Evolutionary conservation across 2,329 filamentous ascomycete genomes (phyloP).

Genomic region (Fusarium buharicum): DNA sequence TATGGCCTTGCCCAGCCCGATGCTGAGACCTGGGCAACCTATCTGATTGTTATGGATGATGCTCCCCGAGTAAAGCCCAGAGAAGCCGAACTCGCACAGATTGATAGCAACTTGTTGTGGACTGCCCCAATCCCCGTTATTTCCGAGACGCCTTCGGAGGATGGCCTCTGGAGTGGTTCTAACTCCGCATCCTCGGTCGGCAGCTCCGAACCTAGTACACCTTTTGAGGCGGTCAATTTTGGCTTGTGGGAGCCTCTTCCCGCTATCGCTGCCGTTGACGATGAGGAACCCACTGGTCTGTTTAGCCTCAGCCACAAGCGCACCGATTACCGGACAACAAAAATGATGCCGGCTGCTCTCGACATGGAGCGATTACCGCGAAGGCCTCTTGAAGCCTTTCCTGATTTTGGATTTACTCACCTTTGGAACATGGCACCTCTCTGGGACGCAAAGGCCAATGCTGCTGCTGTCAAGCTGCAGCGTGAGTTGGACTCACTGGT

Average conservation of each 20-base stretch:
- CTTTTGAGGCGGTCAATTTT: conserved; percentile 30
- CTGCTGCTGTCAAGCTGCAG: conserved; percentile 28
- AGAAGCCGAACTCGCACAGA: conserved; percentile 32
- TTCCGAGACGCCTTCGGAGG: conserved; percentile 25
- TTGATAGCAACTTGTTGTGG: conserved; percentile 42
- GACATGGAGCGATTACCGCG: conserved; percentile 38
- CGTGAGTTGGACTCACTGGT: conserved; percentile 38
- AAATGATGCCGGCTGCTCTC: conserved; percentile 38
- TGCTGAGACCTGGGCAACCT: conserved; percentile 41
- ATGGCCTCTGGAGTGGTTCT: conserved; percentile 39
- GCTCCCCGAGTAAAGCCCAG: conserved; percentile 42
- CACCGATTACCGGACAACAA: conserved; percentile 41
- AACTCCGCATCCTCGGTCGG: conserved; percentile 27
- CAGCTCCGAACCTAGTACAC: conserved; percentile 23
- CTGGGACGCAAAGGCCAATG: conserved; percentile 40
- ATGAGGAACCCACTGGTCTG: conserved; percentile 39
- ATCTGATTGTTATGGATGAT: conserved; percentile 39
- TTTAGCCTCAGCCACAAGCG: conserved; percentile 44
- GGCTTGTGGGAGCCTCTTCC: conserved; percentile 40
- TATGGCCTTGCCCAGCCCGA: conserved; percentile 49
- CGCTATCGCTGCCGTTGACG: conserved; percentile 12
- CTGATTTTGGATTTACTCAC: conserved; percentile 35
- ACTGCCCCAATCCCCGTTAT: conserved; percentile 29
- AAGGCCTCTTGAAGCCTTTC: conserved; percentile 31
- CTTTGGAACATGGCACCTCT: conserved; percentile 45